phyloP scores from a whole-genome alignment of 371 early-diverging fungal species.

The Saksenaea oblongispora region DNA sequence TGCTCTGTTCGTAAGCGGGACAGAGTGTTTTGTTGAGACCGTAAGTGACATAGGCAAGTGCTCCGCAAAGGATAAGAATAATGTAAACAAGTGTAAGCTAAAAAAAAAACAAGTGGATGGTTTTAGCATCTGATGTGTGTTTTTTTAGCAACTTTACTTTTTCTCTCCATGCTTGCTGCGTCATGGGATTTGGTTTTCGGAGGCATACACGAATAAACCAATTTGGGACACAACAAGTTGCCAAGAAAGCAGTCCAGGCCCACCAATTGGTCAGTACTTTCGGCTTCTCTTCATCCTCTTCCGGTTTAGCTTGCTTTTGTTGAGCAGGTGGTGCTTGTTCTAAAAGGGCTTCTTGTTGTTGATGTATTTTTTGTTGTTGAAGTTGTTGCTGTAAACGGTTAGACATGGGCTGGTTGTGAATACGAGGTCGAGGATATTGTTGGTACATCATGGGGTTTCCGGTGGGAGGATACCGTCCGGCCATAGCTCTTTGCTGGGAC shows the following conservation, averaged over 20 bases:
- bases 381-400: slow-evolving; percentile 46
- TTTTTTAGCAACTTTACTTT: slow-evolving; percentile 39
- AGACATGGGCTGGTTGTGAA: slow-evolving; percentile 39
- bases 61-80: slow-evolving; percentile 64
- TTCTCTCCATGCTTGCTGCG: slow-evolving; percentile 73
- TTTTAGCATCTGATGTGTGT: neutral
- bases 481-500: slow-evolving; percentile 14
- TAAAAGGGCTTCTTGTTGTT: slow-evolving; percentile 29
- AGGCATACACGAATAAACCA: slow-evolving; percentile 53
- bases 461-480: neutral
- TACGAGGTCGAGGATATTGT: neutral
- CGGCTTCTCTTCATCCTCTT: slow-evolving; percentile 39
- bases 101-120: slow-evolving; percentile 2
- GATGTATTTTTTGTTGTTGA: slow-evolving; percentile 43
- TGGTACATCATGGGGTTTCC: neutral
- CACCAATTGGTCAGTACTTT: slow-evolving; percentile 55
- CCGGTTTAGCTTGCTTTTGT: slow-evolving; percentile 13
- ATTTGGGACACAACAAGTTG: slow-evolving; percentile 60
- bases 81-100: slow-evolving; percentile 68
- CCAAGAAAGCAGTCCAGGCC: slow-evolving; percentile 55
- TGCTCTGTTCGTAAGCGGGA: slow-evolving; percentile 22
- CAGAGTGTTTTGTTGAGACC: slow-evolving; percentile 59
- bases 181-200: slow-evolving; percentile 42
- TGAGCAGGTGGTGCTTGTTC: slow-evolving; percentile 25
- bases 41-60: slow-evolving; percentile 74